These are phyloP conservation scores for Helicocarpus griseus DNA, from an alignment of 2,329 filamentous ascomycete species.

Conservation along the genomic window DNA sequence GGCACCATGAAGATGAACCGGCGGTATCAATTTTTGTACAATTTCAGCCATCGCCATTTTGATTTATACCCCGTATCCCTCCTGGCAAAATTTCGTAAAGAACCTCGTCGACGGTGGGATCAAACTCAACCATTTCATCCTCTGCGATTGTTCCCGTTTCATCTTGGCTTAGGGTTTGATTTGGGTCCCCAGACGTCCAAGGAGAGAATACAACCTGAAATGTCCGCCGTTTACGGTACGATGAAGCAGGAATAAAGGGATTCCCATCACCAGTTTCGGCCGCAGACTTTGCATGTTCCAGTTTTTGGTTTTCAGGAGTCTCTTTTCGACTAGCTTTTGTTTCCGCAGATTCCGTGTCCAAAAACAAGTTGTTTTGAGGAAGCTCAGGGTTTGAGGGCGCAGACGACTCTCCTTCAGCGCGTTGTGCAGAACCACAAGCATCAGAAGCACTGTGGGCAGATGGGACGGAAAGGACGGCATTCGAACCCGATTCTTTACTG, in stretches of 20 bases:
- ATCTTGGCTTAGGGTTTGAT: neutral
- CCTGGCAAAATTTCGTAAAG: conserved; percentile 11
- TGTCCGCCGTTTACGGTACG: conserved; percentile 44
- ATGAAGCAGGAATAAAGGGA: neutral
- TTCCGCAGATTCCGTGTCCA: neutral
- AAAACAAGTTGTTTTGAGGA: neutral
- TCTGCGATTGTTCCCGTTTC: neutral
- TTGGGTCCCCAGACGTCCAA: conserved; percentile 47
- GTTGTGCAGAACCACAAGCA: neutral
- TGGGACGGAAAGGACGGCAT: neutral
- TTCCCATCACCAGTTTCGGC: neutral
- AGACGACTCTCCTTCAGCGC: neutral
- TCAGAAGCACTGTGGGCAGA: neutral
- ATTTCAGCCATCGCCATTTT: neutral
- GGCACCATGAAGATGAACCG: too few relatives aligned
- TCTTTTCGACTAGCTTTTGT: neutral
- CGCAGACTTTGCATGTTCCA: neutral
- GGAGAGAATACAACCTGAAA: conserved; percentile 86
- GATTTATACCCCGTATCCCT: conserved; percentile 9
- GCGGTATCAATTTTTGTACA: neutral
- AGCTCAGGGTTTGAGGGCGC: neutral
- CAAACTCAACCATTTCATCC: neutral
- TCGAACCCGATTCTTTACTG: neutral
- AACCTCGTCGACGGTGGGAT: neutral
- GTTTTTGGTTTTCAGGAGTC: neutral